A percentile compares a stretch with the other conserved stretches of the same genome.
Evolutionary conservation across 768 basidiomycete species (phyloP).

Genomic region (Xerocomellus chrysenteron): DNA sequence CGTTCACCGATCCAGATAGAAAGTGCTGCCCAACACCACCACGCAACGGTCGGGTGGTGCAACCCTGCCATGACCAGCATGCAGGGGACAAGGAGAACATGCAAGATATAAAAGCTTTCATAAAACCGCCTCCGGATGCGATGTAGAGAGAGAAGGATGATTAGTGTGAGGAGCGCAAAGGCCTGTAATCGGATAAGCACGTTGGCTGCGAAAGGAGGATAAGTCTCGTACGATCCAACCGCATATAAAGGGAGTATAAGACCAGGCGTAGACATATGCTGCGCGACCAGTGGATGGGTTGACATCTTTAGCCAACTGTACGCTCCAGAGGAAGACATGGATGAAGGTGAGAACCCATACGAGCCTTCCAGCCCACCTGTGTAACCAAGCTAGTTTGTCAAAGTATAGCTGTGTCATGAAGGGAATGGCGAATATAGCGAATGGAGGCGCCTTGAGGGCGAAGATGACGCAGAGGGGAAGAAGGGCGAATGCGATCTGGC

Average conservation of each 20-base stretch:
- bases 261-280: conserved; percentile 53
- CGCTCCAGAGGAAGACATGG: conserved; percentile 69
- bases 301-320: conserved; percentile 57
- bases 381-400: conserved; percentile 72
- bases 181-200: conserved; percentile 40
- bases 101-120: conserved; percentile 64
- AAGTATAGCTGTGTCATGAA: conserved; percentile 64
- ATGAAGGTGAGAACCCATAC: conserved; percentile 61
- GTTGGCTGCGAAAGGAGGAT: background rate
- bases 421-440: conserved; percentile 67
- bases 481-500: conserved; percentile 70
- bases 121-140: conserved; percentile 54
- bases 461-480: conserved; percentile 69
- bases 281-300: conserved; percentile 40
- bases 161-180: conserved; percentile 51
- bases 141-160: conserved; percentile 50
- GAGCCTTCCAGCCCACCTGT: conserved; percentile 69
- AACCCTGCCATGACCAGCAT: conserved; percentile 60
- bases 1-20: conserved; percentile 65
- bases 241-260: conserved; percentile 59
- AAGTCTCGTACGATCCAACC: conserved; percentile 51
- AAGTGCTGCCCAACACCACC: conserved; percentile 68
- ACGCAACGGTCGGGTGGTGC: conserved; percentile 64
- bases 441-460: conserved; percentile 69
- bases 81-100: conserved; percentile 61